Percentiles rank a stretch among this genome's conserved stretches.
These are phyloP conservation scores for Ogataea wickerhamii DNA, from an alignment of 805 yeast species.

Conservation along the genomic window DNA sequence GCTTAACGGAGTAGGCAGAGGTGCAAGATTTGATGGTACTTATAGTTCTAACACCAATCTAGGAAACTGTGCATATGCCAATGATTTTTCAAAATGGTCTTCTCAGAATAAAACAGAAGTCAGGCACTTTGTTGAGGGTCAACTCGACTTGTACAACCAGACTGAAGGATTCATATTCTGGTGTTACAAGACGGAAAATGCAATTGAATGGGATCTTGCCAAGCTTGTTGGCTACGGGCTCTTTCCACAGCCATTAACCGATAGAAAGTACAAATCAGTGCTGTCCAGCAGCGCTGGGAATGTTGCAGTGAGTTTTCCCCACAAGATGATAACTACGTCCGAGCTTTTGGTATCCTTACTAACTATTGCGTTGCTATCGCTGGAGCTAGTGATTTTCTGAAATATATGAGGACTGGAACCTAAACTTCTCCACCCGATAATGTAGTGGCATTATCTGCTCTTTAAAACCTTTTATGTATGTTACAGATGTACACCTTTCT, in stretches of 20 bases:
- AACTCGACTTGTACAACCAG: constrained; percentile 47
- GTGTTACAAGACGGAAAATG: constrained; percentile 65
- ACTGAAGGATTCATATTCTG: constrained; percentile 65
- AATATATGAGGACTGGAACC: too few species aligned
- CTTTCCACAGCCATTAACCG: constrained; percentile 62
- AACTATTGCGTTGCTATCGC: constrained; percentile 12
- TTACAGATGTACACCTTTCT: constrained; percentile 32
- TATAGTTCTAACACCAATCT: constrained; percentile 37
- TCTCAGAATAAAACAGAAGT: constrained; percentile 39
- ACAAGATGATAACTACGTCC: not conserved
- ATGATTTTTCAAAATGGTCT: constrained; percentile 41
- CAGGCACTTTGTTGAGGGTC: constrained; percentile 57
- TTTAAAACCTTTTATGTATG: too few species aligned
- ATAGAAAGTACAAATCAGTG: constrained; percentile 71
- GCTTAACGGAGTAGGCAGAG: constrained; percentile 66
- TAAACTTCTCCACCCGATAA: too few species aligned
- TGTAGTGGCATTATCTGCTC: too few species aligned
- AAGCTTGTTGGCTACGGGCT: constrained; percentile 46
- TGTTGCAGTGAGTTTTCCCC: constrained; percentile 14
- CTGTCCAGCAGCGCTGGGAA: constrained; percentile 29
- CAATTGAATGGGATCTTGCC: constrained; percentile 65
- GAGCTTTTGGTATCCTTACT: constrained; percentile 1
- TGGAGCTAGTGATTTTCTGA: not conserved
- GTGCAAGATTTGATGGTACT: constrained; percentile 58
- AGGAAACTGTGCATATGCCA: constrained; percentile 43